These are phyloP conservation scores for Acanthamoeba polyphaga DNA, from an alignment of 208 protist genomes.

Conservation along the genomic window DNA sequence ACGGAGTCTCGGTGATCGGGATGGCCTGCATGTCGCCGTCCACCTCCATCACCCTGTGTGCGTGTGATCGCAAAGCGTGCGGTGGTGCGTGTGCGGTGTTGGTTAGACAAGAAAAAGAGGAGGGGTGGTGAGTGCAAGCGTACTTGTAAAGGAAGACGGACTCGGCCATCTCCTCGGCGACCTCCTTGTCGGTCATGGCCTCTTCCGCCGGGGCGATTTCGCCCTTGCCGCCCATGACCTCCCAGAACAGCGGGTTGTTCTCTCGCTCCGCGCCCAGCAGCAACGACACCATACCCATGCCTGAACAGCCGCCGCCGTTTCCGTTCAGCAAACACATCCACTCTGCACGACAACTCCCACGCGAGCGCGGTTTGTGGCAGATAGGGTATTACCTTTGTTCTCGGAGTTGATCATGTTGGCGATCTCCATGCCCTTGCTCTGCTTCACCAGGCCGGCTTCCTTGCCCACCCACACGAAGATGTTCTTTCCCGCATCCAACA, in stretches of 20 bases:
- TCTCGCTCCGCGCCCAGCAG: constrained; percentile 77
- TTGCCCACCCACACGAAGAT: constrained; percentile 87
- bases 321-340: background rate
- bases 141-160: constrained; percentile 76
- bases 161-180: constrained; percentile 60
- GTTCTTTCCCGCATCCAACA: constrained; percentile 86
- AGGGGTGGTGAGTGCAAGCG: background rate
- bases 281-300: constrained; percentile 52
- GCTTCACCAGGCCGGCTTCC: constrained; percentile 78
- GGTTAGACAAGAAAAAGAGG: background rate
- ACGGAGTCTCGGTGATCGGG: constrained; percentile 11
- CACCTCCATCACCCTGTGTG: constrained; percentile 58
- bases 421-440: constrained; percentile 82
- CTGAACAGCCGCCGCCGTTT: background rate
- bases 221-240: constrained; percentile 70
- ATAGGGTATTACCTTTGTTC: background rate
- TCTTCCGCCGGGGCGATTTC: constrained; percentile 77
- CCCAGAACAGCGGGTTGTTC: constrained; percentile 28
- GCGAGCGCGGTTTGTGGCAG: background rate
- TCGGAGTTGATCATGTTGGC: constrained; percentile 78
- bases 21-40: constrained; percentile 68
- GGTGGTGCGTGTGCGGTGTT: background rate
- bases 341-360: background rate
- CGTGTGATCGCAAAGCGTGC: background rate
- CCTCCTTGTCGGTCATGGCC: constrained; percentile 75